phyloP scores from a whole-genome alignment of 2,329 filamentous ascomycete genomes.

The Blumeria graminis region DNA sequence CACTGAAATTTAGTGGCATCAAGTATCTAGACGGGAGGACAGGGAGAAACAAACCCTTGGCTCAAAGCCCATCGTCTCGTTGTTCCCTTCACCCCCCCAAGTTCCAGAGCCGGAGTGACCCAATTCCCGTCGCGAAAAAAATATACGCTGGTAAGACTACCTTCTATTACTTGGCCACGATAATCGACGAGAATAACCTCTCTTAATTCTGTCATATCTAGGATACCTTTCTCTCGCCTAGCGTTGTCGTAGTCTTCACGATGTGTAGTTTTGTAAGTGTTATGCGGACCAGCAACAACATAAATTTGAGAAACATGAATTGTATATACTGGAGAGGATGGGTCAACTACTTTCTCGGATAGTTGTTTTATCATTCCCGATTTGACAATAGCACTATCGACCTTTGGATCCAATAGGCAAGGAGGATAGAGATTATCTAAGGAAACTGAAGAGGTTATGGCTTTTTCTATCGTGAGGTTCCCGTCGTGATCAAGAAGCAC shows the following conservation, averaged over 20 bases:
- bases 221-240: slow-evolving; percentile 33
- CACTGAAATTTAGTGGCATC: no score
- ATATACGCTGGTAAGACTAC: slow-evolving; percentile 60
- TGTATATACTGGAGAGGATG: background rate
- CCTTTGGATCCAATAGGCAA: no score
- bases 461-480: slow-evolving; percentile 20
- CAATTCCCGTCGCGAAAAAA: slow-evolving; percentile 50
- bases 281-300: slow-evolving; percentile 36
- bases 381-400: slow-evolving; percentile 19
- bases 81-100: slow-evolving; percentile 63
- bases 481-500: slow-evolving; percentile 29
- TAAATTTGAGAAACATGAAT: background rate
- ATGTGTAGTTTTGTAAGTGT: slow-evolving; percentile 64
- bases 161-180: slow-evolving; percentile 51
- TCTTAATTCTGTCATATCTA: slow-evolving; percentile 20
- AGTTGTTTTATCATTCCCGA: background rate
- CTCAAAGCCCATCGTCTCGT: slow-evolving; percentile 65
- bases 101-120: slow-evolving; percentile 57
- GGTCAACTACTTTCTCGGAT: background rate
- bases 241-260: slow-evolving; percentile 49
- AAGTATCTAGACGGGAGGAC: background rate
- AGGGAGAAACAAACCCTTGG: slow-evolving; percentile 22
- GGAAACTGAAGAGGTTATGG: slow-evolving; percentile 17
- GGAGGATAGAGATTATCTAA: slow-evolving; percentile 32
- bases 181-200: slow-evolving; percentile 58